Evolutionary conservation across 1,284 basidiomycete species (phyloP), one percentile per base, ranked within the genome.

Genomic region (Pseudozyma tsukubaensis): DNA sequence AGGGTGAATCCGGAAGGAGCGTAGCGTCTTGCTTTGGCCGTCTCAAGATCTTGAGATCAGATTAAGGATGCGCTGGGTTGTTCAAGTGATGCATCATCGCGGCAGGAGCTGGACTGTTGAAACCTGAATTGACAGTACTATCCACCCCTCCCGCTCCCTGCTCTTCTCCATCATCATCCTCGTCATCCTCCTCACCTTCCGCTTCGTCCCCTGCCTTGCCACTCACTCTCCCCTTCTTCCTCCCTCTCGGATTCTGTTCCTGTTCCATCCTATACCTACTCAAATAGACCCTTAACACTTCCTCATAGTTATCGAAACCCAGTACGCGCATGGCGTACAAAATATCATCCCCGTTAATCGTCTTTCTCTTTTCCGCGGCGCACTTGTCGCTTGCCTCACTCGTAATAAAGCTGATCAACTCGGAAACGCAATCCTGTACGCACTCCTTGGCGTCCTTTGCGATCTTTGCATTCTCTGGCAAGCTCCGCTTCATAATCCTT

Each of bases 371-470:
- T 86, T 94, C 93, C 69, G 92, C 87, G 79, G 91, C 89, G 77
- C 93, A 94, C 78, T 92, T 92, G 85, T 95, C 93, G 19, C 91
- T 91, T 3, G 93, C 93, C 84, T 95, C 93, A 39, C 90, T 91
- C 34, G 93, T 94, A 85, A 97, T 93, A 87, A 97, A 97, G 78
- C 90, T 91, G 85, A 97, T 97, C 86, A 96, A 94, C 87, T 97
- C 95, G 43, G 92, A 94, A 52, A 96, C 93, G 86, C 94, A 96
- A 85, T 96, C 94, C 85, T 97, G 94, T 49, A 97, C 93, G 85
- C 92, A 94, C 86, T 97, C 94, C 85, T 97, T 97, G 24, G 94
- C 93, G 86, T 97, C 94, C 85, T 96, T 96, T 3, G 94, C 93
- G 78, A 97, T 95, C 86, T 97, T 97, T 19, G 94, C 93, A n/a